Conservation (phyloP, 2,329 filamentous ascomycete genomes). For the Triangularia verruculosa region DNA sequence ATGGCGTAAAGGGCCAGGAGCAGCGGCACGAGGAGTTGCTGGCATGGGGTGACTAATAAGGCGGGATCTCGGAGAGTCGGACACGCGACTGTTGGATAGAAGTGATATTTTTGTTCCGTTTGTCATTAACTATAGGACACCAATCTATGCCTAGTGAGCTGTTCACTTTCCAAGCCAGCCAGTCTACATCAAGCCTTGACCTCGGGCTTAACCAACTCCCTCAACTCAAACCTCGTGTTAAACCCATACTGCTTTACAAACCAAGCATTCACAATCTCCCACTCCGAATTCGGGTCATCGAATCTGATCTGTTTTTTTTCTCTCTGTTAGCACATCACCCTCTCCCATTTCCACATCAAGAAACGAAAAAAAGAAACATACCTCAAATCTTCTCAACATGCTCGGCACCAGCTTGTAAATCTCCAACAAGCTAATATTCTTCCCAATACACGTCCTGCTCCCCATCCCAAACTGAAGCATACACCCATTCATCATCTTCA, state of each 20-base stretch:
- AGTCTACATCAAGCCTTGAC: conserved; percentile 7
- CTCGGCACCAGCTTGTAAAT: conserved; percentile 62
- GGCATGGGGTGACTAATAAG: no score
- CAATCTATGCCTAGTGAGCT: no score
- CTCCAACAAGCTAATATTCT: conserved; percentile 61
- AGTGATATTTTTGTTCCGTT: no score
- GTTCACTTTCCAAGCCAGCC: no score
- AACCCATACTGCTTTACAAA: conserved; percentile 61
- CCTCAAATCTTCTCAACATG: conserved; percentile 63
- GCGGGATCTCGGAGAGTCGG: no score
- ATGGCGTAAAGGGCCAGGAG: no score
- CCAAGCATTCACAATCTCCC: conserved; percentile 60
- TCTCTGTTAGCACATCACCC: background rate
- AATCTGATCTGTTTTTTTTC: conserved; percentile 48
- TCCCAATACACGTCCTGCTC: conserved; percentile 66
- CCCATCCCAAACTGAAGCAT: conserved; percentile 75
- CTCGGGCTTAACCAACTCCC: conserved; percentile 42
- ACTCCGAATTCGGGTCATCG: conserved; percentile 52
- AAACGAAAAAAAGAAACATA: no score
- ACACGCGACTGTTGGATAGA: no score
- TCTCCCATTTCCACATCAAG: background rate
- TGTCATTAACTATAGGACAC: no score
- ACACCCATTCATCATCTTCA: conserved; percentile 65
- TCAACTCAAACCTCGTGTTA: conserved; percentile 42
- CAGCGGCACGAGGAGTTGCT: no score